Evolutionary conservation across 108 stramenopile genomes (phyloP).

Genomic region (Cyclostephanos invisitatus): DNA sequence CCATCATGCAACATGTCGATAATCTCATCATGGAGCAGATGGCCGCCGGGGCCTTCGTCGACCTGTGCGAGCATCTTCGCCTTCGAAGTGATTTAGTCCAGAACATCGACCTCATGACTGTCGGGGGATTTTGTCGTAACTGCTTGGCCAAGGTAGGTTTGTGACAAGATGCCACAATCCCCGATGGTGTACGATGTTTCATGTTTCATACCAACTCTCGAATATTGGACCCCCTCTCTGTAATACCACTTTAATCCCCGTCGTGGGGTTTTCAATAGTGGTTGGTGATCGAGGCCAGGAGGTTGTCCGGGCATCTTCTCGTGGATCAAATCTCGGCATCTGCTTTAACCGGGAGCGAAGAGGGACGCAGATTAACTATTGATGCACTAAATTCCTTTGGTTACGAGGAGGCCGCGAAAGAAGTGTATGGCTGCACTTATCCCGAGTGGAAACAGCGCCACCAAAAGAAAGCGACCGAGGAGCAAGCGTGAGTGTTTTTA

Average conservation of each 20-base stretch:
- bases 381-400: conserved; percentile 33
- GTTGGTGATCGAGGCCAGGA: conserved; percentile 54
- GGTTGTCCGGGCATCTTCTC: conserved; percentile 27
- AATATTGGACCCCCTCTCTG: background rate
- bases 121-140: conserved; percentile 67
- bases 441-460: conserved; percentile 53
- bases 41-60: conserved; percentile 78
- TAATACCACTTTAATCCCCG: background rate
- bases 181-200: conserved; percentile 2
- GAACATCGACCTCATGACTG: conserved; percentile 77
- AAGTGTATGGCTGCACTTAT: conserved; percentile 49
- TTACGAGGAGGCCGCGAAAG: conserved; percentile 48
- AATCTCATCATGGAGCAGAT: conserved; percentile 47
- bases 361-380: conserved; percentile 10
- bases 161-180: background rate
- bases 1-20: too few relatives aligned
- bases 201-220: background rate
- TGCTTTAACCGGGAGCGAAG: conserved; percentile 6
- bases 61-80: conserved; percentile 65
- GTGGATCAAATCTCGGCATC: conserved; percentile 3
- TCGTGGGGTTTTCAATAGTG: conserved; percentile 29
- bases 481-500: conserved; percentile 50
- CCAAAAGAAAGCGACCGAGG: conserved; percentile 50
- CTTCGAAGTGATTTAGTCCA: conserved; percentile 72
- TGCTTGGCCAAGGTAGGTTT: conserved; percentile 65